These are phyloP conservation scores for Suillus alpinus DNA, from an alignment of 768 basidiomycete genomes.

Conservation along the genomic window DNA sequence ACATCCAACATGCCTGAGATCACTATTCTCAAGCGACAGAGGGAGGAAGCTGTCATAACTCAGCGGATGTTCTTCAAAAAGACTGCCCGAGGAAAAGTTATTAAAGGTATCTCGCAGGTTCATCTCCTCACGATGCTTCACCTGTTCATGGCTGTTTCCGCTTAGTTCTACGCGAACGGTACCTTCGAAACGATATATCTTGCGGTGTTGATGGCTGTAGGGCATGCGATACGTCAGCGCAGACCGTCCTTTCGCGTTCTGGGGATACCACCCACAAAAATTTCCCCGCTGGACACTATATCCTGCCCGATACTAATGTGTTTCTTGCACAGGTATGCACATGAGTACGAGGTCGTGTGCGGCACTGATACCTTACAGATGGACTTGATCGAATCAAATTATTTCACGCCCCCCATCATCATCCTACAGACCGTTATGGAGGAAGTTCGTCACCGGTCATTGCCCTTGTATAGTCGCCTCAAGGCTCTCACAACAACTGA, in stretches of 20 bases:
- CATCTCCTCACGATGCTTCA: neutral
- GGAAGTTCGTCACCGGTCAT: constrained; percentile 91
- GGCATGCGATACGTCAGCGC: constrained; percentile 46
- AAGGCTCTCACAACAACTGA: constrained; percentile 82
- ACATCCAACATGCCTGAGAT: constrained; percentile 49
- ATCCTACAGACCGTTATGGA: constrained; percentile 94
- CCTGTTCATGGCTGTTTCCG: neutral
- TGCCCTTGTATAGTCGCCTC: constrained; percentile 91
- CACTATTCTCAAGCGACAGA: constrained; percentile 67
- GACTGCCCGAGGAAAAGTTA: constrained; percentile 88
- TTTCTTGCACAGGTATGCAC: constrained; percentile 78
- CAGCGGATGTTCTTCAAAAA: constrained; percentile 96
- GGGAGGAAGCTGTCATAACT: constrained; percentile 68
- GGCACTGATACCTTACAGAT: constrained; percentile 50
- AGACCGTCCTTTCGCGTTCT: constrained; percentile 51
- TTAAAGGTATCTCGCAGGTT: constrained; percentile 63
- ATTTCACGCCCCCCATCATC: constrained; percentile 78
- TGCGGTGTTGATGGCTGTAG: constrained; percentile 66
- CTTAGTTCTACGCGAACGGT: constrained; percentile 87
- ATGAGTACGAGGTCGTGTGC: neutral
- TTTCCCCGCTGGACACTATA: constrained; percentile 69
- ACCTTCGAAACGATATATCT: constrained; percentile 86
- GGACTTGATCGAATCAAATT: constrained; percentile 83
- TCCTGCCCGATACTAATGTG: constrained; percentile 94
- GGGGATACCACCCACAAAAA: constrained; percentile 57